Evolutionary conservation across 148 eudicot species (phyloP).

Genomic region (Tetragonia tetragonoides): DNA sequence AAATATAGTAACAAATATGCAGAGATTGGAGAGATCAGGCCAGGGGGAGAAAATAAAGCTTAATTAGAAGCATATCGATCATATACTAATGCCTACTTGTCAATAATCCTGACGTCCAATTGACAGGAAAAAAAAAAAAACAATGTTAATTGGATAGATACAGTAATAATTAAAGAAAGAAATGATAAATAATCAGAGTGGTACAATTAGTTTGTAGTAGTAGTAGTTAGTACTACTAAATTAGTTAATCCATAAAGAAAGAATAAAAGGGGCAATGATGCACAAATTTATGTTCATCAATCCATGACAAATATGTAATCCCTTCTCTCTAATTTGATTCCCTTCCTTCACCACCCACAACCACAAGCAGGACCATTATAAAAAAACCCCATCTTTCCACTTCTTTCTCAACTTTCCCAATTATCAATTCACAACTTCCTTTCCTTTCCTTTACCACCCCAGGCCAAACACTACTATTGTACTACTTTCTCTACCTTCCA

Average conservation of each 20-base stretch:
- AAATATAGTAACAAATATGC: neutral
- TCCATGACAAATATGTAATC: constrained; percentile 59
- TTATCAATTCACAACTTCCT: neutral
- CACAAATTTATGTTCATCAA: constrained; percentile 18
- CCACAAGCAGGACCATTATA: neutral
- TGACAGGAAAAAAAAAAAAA: too few relatives aligned
- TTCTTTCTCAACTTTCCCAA: neutral
- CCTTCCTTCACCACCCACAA: neutral
- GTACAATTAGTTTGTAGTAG: too few relatives aligned
- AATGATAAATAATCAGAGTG: too few relatives aligned
- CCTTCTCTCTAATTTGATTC: constrained; percentile 7
- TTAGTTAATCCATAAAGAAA: neutral
- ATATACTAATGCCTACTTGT: too few relatives aligned
- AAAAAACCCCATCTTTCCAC: neutral
- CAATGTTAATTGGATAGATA: too few relatives aligned
- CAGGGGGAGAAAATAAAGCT: too few relatives aligned
- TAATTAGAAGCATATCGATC: too few relatives aligned
- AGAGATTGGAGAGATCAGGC: too few relatives aligned
- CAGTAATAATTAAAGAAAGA: too few relatives aligned
- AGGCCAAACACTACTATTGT: neutral
- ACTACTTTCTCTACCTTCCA: constrained; percentile 1
- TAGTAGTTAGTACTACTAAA: too few relatives aligned
- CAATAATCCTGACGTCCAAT: too few relatives aligned
- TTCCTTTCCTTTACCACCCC: neutral
- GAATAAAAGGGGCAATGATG: constrained; percentile 23